A percentile compares a stretch with the other conserved stretches of the same genome.
These are phyloP conservation scores for Phoenix roebelenii DNA, from an alignment of 176 grass and related monocot genomes.

Conservation along the genomic window DNA sequence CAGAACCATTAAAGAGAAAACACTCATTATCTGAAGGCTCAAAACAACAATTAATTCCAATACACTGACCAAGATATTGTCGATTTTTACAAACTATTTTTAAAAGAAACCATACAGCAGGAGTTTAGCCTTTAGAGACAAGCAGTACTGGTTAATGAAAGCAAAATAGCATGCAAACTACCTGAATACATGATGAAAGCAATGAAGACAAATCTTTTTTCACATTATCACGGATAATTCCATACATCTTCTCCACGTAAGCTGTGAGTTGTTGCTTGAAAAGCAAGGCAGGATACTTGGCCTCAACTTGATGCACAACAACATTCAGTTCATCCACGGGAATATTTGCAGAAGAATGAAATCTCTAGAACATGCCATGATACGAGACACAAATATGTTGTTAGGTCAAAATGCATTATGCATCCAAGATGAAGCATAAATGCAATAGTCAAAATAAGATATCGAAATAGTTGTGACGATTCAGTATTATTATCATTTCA, in stretches of 20 bases:
- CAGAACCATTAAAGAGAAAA: too few relatives aligned
- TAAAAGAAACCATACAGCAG: too few relatives aligned
- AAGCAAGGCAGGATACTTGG: constrained; percentile 96
- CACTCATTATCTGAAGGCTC: too few relatives aligned
- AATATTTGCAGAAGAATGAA: constrained; percentile 56
- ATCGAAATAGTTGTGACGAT: too few relatives aligned
- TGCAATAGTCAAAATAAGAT: too few relatives aligned
- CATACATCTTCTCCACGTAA: constrained; percentile 98
- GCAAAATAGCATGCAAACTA: not conserved
- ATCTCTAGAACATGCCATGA: not conserved
- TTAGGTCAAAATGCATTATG: too few relatives aligned
- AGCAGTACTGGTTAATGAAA: not conserved
- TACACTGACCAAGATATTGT: too few relatives aligned
- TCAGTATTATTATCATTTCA: too few relatives aligned
- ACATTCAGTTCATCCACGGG: constrained; percentile 69
- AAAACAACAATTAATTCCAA: too few relatives aligned
- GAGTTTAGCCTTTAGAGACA: too few relatives aligned
- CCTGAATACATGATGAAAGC: constrained; percentile 88
- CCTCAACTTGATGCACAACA: constrained; percentile 73
- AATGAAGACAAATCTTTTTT: constrained; percentile 86
- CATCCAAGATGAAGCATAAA: too few relatives aligned
- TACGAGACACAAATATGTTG: not conserved
- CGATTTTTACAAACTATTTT: too few relatives aligned
- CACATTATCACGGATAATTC: constrained; percentile 91
- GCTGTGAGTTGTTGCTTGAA: constrained; percentile 99